Conservation (phyloP, 1,284 basidiomycete species). For the Cystobasidium sp. region DNA sequence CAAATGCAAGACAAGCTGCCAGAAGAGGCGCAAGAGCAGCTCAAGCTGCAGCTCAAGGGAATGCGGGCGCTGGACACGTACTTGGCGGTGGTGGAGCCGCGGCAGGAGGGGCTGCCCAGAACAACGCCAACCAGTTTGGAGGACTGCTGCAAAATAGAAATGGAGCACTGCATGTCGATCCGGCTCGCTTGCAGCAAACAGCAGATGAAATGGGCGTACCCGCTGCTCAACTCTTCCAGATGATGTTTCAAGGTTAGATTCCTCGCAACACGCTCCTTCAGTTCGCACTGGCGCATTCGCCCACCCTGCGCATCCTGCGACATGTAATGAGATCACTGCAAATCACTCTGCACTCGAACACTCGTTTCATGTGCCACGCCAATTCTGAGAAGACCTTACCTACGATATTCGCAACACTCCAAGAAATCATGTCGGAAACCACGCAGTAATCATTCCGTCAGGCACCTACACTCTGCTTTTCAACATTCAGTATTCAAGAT, state of each 20-base stretch:
- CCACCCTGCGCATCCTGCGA: too few species aligned
- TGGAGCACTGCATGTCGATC: slow-evolving; percentile 11
- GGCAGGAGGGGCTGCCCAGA: background rate
- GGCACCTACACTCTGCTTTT: too few species aligned
- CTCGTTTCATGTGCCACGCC: too few species aligned
- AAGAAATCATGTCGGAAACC: too few species aligned
- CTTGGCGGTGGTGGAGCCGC: background rate
- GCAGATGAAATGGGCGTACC: slow-evolving; percentile 25
- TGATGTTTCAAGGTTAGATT: slow-evolving; percentile 8
- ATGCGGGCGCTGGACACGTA: background rate
- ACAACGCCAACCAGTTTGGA: slow-evolving; percentile 10
- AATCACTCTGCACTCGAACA: too few species aligned
- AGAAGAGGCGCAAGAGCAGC: background rate
- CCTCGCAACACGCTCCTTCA: background rate
- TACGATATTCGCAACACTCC: too few species aligned
- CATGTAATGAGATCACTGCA: too few species aligned
- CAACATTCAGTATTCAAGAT: too few species aligned
- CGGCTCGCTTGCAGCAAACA: background rate
- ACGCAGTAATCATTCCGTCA: too few species aligned
- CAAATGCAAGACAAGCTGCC: background rate
- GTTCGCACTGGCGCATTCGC: too few species aligned
- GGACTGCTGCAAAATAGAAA: background rate
- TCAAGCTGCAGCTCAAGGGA: slow-evolving; percentile 1
- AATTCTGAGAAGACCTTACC: too few species aligned
- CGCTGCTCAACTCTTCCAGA: background rate